Evolutionary conservation across 2,329 filamentous ascomycete species (phyloP).

Genomic region (Colletotrichum salicis): DNA sequence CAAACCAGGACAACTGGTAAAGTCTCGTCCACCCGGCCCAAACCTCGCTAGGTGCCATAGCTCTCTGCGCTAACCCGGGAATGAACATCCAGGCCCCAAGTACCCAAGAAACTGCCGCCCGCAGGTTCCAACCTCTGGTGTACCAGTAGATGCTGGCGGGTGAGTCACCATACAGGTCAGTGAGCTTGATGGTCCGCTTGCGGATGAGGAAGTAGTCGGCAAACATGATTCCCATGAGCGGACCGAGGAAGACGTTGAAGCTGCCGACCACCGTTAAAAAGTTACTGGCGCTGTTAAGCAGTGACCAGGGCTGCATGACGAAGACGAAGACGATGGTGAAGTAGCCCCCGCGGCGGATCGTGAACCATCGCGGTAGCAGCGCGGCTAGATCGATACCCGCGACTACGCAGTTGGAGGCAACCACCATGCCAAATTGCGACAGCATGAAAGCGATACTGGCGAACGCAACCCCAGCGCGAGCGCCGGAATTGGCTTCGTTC

Average conservation of each 20-base stretch:
- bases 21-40: slow-evolving; percentile 40
- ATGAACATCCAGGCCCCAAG: slow-evolving; percentile 35
- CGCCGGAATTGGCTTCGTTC: slow-evolving; percentile 4
- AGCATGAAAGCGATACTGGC: background rate
- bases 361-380: slow-evolving; percentile 38
- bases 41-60: slow-evolving; percentile 26
- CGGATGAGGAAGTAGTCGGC: slow-evolving; percentile 46
- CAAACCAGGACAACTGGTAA: slow-evolving; percentile 39
- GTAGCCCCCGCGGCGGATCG: slow-evolving; percentile 19
- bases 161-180: slow-evolving; percentile 42
- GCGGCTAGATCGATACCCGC: slow-evolving; percentile 41
- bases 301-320: slow-evolving; percentile 37
- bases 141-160: slow-evolving; percentile 38
- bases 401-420: slow-evolving; percentile 23
- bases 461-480: slow-evolving; percentile 16
- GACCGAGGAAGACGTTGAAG: slow-evolving; percentile 46
- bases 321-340: slow-evolving; percentile 29
- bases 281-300: slow-evolving; percentile 33
- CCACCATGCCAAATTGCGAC: slow-evolving; percentile 27
- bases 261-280: slow-evolving; percentile 41
- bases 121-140: slow-evolving; percentile 34
- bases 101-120: slow-evolving; percentile 27
- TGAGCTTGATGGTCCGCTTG: slow-evolving; percentile 47
- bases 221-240: slow-evolving; percentile 47
- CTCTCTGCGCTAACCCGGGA: slow-evolving; percentile 37